These are phyloP conservation scores for Withania somnifera DNA, from an alignment of 305 asterid genomes.

Conservation along the genomic window DNA sequence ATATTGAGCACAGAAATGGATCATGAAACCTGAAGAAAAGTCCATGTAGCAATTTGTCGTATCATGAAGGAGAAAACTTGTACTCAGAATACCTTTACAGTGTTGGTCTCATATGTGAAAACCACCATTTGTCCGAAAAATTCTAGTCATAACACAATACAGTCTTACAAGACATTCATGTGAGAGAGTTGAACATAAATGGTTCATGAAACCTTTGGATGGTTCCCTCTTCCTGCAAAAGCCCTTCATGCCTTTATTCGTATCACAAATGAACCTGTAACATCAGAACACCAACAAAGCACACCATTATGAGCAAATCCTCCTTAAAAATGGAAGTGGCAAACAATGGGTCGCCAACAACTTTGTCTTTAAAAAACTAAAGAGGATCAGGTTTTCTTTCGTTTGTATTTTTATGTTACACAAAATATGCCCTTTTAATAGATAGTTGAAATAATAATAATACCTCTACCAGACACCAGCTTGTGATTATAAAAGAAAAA, in stretches of 20 bases:
- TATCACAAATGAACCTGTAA: slow-evolving; percentile 77
- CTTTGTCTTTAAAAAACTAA: background rate
- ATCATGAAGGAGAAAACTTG: background rate
- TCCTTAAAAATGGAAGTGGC: background rate
- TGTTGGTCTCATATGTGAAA: background rate
- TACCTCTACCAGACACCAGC: background rate
- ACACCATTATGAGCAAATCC: background rate
- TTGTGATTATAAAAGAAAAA: background rate
- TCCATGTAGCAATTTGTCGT: background rate
- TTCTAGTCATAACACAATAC: background rate
- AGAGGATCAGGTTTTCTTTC: background rate
- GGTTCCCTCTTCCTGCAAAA: background rate
- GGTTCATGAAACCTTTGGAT: slow-evolving; percentile 6
- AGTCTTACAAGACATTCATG: background rate
- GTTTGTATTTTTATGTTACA: background rate
- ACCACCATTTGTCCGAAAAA: background rate
- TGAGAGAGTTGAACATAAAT: background rate
- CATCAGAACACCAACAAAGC: background rate
- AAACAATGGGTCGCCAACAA: background rate
- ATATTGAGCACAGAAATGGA: background rate
- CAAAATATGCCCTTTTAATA: background rate
- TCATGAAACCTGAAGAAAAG: background rate
- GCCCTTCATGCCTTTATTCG: slow-evolving; percentile 69
- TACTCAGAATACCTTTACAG: background rate
- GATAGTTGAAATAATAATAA: background rate